These are phyloP conservation scores for Cytospora piceicola DNA, from an alignment of 2,329 filamentous ascomycete genomes.

Conservation along the genomic window DNA sequence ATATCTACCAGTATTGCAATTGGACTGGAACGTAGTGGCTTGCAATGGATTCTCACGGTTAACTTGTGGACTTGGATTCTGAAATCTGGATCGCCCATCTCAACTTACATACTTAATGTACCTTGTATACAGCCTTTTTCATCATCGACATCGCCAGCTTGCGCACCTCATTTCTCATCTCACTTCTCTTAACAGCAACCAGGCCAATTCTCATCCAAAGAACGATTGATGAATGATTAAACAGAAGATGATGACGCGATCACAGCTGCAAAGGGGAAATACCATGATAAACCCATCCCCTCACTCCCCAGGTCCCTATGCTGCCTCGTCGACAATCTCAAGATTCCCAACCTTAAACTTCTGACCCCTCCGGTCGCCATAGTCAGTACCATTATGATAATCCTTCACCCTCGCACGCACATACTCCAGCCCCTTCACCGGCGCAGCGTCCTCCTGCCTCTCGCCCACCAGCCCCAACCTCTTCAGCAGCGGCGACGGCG, in stretches of 20 bases:
- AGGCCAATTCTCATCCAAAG: too few species aligned
- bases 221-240: too few species aligned
- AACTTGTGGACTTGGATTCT: slow-evolving; percentile 10
- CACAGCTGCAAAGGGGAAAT: not conserved
- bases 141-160: too few species aligned
- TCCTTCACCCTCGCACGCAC: slow-evolving; percentile 46
- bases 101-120: too few species aligned
- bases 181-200: too few species aligned
- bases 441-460: slow-evolving; percentile 30
- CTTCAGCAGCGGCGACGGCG: slow-evolving; percentile 37
- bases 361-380: slow-evolving; percentile 44
- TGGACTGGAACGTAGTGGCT: too few species aligned
- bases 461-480: slow-evolving; percentile 37
- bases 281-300: not conserved
- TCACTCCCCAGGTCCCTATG: slow-evolving; percentile 24
- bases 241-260: too few species aligned
- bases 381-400: slow-evolving; percentile 45
- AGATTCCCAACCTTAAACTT: slow-evolving; percentile 45
- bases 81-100: not conserved
- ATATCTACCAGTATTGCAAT: too few species aligned
- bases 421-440: slow-evolving; percentile 45
- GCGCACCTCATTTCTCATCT: too few species aligned
- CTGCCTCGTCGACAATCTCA: slow-evolving; percentile 46
- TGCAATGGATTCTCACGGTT: not conserved
- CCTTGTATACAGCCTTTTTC: too few species aligned